phyloP scores from a whole-genome alignment of 2,329 filamentous ascomycete genomes.

The Paradendryphiella salina region DNA sequence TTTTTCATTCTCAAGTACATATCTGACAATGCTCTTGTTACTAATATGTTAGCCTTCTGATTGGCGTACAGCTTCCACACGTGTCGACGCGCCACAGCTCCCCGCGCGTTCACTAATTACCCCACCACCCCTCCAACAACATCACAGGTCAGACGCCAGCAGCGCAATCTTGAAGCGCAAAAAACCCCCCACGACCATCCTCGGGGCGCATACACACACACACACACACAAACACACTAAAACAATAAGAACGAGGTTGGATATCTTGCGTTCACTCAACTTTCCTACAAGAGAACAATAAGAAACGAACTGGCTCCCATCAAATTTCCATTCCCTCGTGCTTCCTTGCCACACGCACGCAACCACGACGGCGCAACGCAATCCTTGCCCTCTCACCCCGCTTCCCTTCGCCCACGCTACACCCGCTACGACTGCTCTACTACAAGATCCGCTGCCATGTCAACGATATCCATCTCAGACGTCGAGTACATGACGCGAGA shows the following conservation, averaged over 20 bases:
- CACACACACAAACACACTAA: too few relatives aligned
- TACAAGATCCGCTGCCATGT: constrained; percentile 3
- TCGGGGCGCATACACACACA: too few relatives aligned
- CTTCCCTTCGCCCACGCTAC: not conserved
- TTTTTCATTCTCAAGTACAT: too few relatives aligned
- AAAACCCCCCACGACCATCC: too few relatives aligned
- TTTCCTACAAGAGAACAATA: too few relatives aligned
- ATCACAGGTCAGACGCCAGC: too few relatives aligned
- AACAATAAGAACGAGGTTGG: too few relatives aligned
- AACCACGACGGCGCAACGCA: not conserved
- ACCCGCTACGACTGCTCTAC: not conserved
- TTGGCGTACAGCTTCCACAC: not conserved
- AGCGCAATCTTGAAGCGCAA: too few relatives aligned
- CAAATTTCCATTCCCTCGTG: not conserved
- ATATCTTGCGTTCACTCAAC: too few relatives aligned
- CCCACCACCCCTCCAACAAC: not conserved
- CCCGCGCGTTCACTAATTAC: not conserved
- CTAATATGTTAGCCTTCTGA: too few relatives aligned
- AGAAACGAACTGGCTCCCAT: not conserved
- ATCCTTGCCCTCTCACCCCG: not conserved
- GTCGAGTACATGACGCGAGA: constrained; percentile 69
- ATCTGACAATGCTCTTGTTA: too few relatives aligned
- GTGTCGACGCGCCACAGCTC: not conserved
- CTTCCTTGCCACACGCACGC: not conserved
- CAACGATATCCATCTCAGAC: constrained; percentile 61